Base-by-base conservation (phyloP, 495 filamentous ascomycete species). In the Platismatia glauca region DNA sequence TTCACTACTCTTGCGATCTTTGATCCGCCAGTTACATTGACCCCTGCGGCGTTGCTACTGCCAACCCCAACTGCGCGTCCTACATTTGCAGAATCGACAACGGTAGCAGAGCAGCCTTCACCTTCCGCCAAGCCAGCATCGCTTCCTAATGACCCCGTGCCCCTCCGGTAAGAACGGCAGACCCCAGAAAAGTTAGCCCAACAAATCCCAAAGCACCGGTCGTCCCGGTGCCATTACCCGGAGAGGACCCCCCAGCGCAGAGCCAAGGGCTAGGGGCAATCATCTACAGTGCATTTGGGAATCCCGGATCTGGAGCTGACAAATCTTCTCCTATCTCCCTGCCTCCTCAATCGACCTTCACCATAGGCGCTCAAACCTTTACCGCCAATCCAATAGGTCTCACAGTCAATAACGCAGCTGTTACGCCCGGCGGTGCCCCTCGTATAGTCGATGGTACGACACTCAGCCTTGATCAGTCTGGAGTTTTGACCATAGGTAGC, bases 201-300 rank as follows among this genome's bases (percentile, higher is more conserved):
- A 29, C 37, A 33, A n/a, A 22, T 22, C 41, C 20, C 20, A 44
- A 39, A 2, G 9, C 38, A 39, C 38, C 38, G 7, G 38, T 12
- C 7, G 38, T 12, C 13, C 38, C 38, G 13, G 7, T 39, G 12
- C 38, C 38, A 16, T 12, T 8, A 15, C 38, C 7, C 7, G 38
- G 8, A 39, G 8, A 16, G 38, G 13, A 3, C 9, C 13, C 6
- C 2, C 38, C 7, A 39, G 13, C 13, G 38, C 7, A 39, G 38
- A 16, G 7, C 13, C 57, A 43, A 31, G 57, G 24, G 22, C 27
- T 58, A 29, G 57, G 35, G 37, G 57, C 57, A 20, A 44, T 58
- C 7, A 58, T 58, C 31, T 58, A 44, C 38, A 43, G 29, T 31
- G 57, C 57, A 15, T 31, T 58, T n/a, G 57, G 57, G 18, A 58